Conservation (phyloP, 306 rosid genomes). For the cucumber (Cucumis sativus) region Cucumber_9930_V3 NC_026661.2:3176501-3177000, state of each 20-base stretch:
- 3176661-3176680: slow-evolving; percentile 21
- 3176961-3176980: too few relatives aligned
- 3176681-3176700: not conserved
- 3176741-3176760: slow-evolving; percentile 2
- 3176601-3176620: slow-evolving; percentile 10
- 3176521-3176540: not conserved
- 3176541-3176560: not conserved
- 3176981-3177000: too few relatives aligned
- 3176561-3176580: slow-evolving; percentile 21
- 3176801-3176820: not conserved
- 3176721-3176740: not conserved
- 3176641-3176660: slow-evolving; percentile 26
- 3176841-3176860: not conserved
- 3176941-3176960: too few relatives aligned
- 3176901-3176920: too few relatives aligned
- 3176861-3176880: not conserved
- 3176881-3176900: too few relatives aligned
- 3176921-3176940: too few relatives aligned
- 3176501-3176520: too few relatives aligned
- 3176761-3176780: not conserved
- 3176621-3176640: slow-evolving; percentile 30
- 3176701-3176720: not conserved
- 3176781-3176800: not conserved
- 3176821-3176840: slow-evolving; percentile 21
- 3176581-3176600: slow-evolving; percentile 7